Evolutionary conservation across 768 basidiomycete species (phyloP).

Genomic region (Suillus placidus): DNA sequence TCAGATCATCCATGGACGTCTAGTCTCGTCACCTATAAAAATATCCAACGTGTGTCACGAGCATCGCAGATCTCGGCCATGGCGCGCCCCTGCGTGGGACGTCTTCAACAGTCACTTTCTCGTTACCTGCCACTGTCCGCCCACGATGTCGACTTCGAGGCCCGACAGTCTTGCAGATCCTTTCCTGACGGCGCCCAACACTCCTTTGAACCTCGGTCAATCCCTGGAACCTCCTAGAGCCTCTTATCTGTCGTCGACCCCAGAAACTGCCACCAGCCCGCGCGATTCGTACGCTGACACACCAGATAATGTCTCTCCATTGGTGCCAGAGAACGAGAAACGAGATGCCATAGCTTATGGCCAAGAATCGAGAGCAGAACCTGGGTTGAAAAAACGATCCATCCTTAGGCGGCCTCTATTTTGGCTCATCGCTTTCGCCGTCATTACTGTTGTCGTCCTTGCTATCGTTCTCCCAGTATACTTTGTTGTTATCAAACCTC

Average conservation of each 20-base stretch:
- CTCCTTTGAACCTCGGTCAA: slow-evolving; percentile 13
- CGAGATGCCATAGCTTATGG: slow-evolving; percentile 13
- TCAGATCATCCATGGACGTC: background rate
- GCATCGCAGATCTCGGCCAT: background rate
- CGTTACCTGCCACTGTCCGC: background rate
- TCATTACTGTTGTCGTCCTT: slow-evolving; percentile 31
- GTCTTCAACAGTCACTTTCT: background rate
- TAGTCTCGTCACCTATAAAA: background rate
- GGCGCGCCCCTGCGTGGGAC: background rate
- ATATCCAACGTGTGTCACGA: background rate
- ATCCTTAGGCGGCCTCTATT: slow-evolving; percentile 24
- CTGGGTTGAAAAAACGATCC: slow-evolving; percentile 20
- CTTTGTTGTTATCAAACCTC: slow-evolving; percentile 31
- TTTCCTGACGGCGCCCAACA: slow-evolving; percentile 14
- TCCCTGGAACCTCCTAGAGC: slow-evolving; percentile 24
- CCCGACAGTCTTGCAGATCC: slow-evolving; percentile 24
- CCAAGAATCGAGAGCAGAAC: slow-evolving; percentile 1
- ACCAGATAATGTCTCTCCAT: slow-evolving; percentile 25
- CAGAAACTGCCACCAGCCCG: slow-evolving; percentile 21
- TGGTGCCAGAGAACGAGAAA: slow-evolving; percentile 27
- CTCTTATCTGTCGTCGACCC: slow-evolving; percentile 28
- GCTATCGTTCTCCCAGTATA: slow-evolving; percentile 48
- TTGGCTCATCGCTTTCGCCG: slow-evolving; percentile 32
- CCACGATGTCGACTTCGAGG: slow-evolving; percentile 19
- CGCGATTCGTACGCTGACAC: slow-evolving; percentile 27